Evolutionary conservation across 441 rosid genomes (phyloP).

Genomic region (Croton laevigatus): DNA sequence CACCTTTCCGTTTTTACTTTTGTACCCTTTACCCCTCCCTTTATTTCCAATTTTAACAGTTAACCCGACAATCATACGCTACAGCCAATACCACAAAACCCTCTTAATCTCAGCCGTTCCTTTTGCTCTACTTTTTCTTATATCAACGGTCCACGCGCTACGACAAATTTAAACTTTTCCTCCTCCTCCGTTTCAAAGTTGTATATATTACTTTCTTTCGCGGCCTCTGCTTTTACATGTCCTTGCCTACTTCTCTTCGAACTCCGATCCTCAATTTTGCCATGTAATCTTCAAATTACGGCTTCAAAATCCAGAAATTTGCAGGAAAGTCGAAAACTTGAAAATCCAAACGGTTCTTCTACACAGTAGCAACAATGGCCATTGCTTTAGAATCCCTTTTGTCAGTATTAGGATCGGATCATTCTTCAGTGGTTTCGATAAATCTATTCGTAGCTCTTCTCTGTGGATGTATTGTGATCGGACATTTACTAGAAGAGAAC

Average conservation of each 20-base stretch:
- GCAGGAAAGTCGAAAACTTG: not conserved
- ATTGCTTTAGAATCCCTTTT: slow-evolving; percentile 33
- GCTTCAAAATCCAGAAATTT: not conserved
- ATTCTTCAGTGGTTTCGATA: slow-evolving; percentile 75
- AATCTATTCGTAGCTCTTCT: slow-evolving; percentile 88
- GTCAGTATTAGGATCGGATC: slow-evolving; percentile 49
- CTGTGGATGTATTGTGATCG: slow-evolving; percentile 79
- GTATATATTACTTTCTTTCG: slow-evolving; percentile 20
- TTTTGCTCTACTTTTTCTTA: not conserved
- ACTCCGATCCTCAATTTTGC: not conserved
- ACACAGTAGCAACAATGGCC: slow-evolving; percentile 36
- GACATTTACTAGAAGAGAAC: slow-evolving; percentile 75
- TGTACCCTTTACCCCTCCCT: slow-evolving; percentile 11
- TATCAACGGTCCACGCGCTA: slow-evolving; percentile 8
- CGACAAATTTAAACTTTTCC: slow-evolving; percentile 9
- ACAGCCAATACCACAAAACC: not conserved
- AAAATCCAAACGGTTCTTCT: not conserved
- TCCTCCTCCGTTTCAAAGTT: not conserved
- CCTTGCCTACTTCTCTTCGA: not conserved
- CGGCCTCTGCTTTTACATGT: slow-evolving; percentile 16
- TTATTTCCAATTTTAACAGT: slow-evolving; percentile 1
- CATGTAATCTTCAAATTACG: not conserved
- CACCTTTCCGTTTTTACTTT: not conserved
- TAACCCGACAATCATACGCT: not conserved
- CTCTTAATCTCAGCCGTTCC: slow-evolving; percentile 6